These are phyloP conservation scores for Blastomyces parvus DNA, from an alignment of 2,329 filamentous ascomycete species.

Conservation along the genomic window DNA sequence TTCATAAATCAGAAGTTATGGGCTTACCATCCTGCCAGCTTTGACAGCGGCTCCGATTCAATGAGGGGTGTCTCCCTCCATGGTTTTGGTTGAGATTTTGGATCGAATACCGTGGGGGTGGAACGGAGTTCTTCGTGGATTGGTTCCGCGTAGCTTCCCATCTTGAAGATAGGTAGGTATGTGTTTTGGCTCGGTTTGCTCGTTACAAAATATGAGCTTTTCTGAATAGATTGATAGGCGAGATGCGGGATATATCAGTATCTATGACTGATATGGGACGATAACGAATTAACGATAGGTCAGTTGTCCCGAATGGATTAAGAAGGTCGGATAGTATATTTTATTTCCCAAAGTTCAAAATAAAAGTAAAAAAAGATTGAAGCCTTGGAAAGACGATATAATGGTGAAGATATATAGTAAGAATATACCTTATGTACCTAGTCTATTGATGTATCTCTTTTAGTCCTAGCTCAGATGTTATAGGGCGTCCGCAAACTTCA, in stretches of 20 bases:
- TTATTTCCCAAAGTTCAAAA: neutral
- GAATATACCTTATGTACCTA: too few relatives aligned
- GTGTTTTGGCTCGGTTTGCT: neutral
- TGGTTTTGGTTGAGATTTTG: slow-evolving; percentile 35
- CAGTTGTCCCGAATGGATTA: neutral
- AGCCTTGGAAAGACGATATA: too few relatives aligned
- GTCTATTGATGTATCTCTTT: too few relatives aligned
- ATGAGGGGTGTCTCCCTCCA: slow-evolving; percentile 66
- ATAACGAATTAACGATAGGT: neutral
- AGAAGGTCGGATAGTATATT: neutral
- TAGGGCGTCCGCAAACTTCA: neutral
- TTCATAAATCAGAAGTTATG: neutral
- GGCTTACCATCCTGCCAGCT: slow-evolving; percentile 60
- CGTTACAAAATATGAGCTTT: neutral
- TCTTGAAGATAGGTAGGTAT: slow-evolving; percentile 17
- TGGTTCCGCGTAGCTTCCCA: slow-evolving; percentile 28
- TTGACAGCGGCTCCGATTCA: slow-evolving; percentile 56
- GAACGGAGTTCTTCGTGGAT: slow-evolving; percentile 9
- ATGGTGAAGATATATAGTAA: too few relatives aligned
- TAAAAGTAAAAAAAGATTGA: neutral
- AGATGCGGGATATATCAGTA: neutral
- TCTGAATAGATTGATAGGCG: neutral
- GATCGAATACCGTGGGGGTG: slow-evolving; percentile 7
- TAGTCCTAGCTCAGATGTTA: neutral
- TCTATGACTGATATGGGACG: neutral